phyloP scores from a whole-genome alignment of 2,329 filamentous ascomycete species.

The Rugonectria rugulosa region DNA sequence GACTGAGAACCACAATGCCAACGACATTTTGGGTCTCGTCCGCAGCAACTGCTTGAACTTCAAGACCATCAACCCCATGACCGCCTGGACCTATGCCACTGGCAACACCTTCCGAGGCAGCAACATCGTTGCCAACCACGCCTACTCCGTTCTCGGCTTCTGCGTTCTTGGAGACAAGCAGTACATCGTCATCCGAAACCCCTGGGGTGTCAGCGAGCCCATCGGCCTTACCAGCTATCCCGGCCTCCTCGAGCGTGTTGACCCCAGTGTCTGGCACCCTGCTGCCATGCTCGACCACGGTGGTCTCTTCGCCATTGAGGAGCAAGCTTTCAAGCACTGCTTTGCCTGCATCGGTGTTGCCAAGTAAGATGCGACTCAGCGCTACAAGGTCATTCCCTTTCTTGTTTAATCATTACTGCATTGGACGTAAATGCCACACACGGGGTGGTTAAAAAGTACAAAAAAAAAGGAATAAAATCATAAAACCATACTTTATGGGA shows the following conservation, averaged over 20 bases:
- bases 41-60: constrained; percentile 50
- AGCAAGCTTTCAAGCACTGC: constrained; percentile 46
- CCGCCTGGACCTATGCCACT: constrained; percentile 51
- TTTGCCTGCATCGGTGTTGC: constrained; percentile 41
- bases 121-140: constrained; percentile 55
- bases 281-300: constrained; percentile 47
- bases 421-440: too few species aligned
- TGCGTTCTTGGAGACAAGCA: constrained; percentile 45
- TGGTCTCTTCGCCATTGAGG: constrained; percentile 48
- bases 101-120: constrained; percentile 47
- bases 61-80: constrained; percentile 53
- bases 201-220: constrained; percentile 53
- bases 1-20: constrained; percentile 41
- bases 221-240: constrained; percentile 49
- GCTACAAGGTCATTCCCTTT: too few species aligned
- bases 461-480: too few species aligned
- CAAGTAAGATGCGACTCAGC: too few species aligned
- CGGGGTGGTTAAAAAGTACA: too few species aligned
- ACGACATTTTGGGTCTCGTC: constrained; percentile 48
- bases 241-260: constrained; percentile 48
- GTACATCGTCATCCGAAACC: constrained; percentile 54
- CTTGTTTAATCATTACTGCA: too few species aligned
- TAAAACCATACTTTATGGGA: too few species aligned
- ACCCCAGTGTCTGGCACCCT: constrained; percentile 47
- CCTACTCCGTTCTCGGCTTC: constrained; percentile 52